Evolutionary conservation across 2,329 filamentous ascomycete species (phyloP).

Genomic region (Fusarium humuli): DNA sequence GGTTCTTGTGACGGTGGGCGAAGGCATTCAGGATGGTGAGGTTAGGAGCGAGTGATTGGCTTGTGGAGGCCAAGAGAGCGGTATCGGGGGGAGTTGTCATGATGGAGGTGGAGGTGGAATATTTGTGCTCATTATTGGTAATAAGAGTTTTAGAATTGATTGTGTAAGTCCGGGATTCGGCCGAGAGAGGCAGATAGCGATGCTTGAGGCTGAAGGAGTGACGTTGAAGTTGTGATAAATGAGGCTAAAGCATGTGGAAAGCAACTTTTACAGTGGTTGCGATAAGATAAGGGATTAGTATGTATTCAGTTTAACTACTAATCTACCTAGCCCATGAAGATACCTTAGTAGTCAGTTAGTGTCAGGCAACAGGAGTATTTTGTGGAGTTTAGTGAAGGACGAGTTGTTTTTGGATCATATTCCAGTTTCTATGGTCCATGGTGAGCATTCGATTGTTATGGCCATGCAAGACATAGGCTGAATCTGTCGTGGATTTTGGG

Average conservation of each 20-base stretch:
- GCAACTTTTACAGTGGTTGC: conserved; percentile 15
- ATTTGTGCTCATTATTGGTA: conserved; percentile 16
- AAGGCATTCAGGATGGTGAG: conserved; percentile 75
- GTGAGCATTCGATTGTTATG: neutral
- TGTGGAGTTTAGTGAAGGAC: neutral
- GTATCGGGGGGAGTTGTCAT: conserved; percentile 21
- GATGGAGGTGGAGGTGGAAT: conserved; percentile 9
- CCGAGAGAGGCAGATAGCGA: conserved; percentile 5
- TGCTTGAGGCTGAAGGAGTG: conserved; percentile 17
- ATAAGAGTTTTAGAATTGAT: neutral
- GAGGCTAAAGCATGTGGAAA: neutral
- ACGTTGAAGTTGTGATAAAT: conserved; percentile 13
- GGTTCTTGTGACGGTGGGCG: conserved; percentile 88
- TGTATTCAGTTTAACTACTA: neutral
- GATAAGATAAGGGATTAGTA: conserved; percentile 26
- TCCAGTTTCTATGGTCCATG: neutral
- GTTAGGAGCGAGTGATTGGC: conserved; percentile 53
- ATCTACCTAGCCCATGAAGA: neutral
- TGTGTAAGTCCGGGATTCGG: conserved; percentile 18
- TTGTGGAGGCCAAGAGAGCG: conserved; percentile 28
- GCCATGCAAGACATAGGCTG: neutral
- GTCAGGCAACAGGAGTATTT: neutral
- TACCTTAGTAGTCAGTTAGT: neutral
- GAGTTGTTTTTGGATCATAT: neutral
- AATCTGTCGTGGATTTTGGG: neutral